Evolutionary conservation across 2,329 filamentous ascomycete species (phyloP), one percentile per base, ranked within the genome.

Genomic region (Pyrenophora seminiperda): DNA sequence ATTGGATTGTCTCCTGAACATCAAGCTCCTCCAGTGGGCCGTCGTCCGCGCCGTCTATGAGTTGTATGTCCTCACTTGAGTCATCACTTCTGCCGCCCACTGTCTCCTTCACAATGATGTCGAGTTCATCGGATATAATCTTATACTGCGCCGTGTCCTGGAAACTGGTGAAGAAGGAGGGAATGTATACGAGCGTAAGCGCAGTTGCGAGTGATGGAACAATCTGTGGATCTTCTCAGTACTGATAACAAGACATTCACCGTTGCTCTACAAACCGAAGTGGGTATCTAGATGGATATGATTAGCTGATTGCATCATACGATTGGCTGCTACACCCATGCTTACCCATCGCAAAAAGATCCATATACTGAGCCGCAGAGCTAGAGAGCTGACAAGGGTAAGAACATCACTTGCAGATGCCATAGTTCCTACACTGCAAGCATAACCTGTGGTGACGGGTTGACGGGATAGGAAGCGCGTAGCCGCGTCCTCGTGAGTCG

Each of bases 111-210:
- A 75, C 72, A 15, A 77, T 72, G 18, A 73, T 72, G 38, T 87
- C 81, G 17, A 87, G 75, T 55, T 86, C 76, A 58, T 87, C 83
- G 11, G 73, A 75, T 18, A 87, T 73, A 4, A 88, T 66, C 39
- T 83, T 77, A 62, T 85, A 81, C 50, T 81, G 76, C 5, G 83
- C 77, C 48, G 83, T 81, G 13, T 78, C 77, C 19, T 81, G 71
- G 65, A 83, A 85, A 59, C 80, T 83, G 10, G 77, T 74, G 41
- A 88, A 69, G 71, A 88, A 89, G 0, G 85, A 78, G 0, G 86
- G 80, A 0, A 86, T 67, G 60, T 90, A 90, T 49, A 90, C 72
- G 18, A 82, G 84, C 53, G 88, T 85, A 2, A 88, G 75, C 0
- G 86, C 79, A 48, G 84, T 84, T 3, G 85, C 76, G 9, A 81